Percentiles rank a stretch among this genome's conserved stretches.
phyloP scores from a whole-genome alignment of 2,329 filamentous ascomycete species.

The Coniochaeta sp. region DNA sequence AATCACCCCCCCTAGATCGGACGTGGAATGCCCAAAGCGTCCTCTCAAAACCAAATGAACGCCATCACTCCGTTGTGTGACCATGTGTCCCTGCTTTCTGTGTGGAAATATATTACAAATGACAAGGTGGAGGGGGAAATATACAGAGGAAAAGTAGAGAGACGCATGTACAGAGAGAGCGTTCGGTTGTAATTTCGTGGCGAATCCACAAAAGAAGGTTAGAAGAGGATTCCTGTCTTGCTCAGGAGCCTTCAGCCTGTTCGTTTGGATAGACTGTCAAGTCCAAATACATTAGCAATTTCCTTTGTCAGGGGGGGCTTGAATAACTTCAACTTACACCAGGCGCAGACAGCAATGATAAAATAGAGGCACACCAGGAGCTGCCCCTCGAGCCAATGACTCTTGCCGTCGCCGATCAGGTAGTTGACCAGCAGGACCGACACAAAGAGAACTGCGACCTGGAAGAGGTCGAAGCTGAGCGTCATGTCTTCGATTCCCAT shows the following conservation, averaged over 20 bases:
- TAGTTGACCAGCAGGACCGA: slow-evolving; percentile 82
- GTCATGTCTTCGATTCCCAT: slow-evolving; percentile 67
- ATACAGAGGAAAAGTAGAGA: not conserved
- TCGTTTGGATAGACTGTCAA: not conserved
- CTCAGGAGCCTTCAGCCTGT: not conserved
- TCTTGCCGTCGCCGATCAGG: slow-evolving; percentile 73
- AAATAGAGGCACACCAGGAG: slow-evolving; percentile 70
- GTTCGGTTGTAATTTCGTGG: not conserved
- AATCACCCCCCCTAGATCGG: not conserved
- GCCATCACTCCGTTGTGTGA: not conserved
- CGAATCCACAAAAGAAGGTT: not conserved
- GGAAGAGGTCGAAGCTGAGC: slow-evolving; percentile 80
- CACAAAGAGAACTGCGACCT: slow-evolving; percentile 78
- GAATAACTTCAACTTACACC: slow-evolving; percentile 40
- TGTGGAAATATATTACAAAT: not conserved
- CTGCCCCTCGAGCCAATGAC: slow-evolving; percentile 74
- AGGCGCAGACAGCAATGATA: slow-evolving; percentile 66
- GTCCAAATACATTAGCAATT: not conserved
- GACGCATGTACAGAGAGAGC: not conserved
- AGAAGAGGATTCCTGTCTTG: not conserved
- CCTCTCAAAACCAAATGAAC: not conserved
- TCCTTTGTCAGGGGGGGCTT: not conserved
- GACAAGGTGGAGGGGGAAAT: not conserved
- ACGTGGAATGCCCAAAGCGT: not conserved
- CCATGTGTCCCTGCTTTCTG: not conserved